phyloP scores from a whole-genome alignment of 2,329 filamentous ascomycete species.

The Dichotomopilus funicola region DNA sequence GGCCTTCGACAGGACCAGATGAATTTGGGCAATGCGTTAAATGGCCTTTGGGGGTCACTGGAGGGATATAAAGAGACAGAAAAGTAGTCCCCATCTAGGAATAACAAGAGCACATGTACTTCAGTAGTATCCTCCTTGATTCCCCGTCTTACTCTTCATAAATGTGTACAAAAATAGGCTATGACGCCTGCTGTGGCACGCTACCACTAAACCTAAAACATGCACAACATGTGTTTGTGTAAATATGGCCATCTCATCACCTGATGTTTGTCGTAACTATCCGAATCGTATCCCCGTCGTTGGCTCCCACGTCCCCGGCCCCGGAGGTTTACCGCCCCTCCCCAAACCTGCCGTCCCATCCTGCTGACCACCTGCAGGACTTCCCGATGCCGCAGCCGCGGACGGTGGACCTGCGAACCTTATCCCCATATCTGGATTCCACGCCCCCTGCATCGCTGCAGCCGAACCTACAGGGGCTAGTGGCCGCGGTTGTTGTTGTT shows the following conservation, averaged over 20 bases:
- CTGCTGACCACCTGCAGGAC: background rate
- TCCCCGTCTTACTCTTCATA: too few relatives aligned
- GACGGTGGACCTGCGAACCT: conserved; percentile 54
- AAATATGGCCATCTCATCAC: background rate
- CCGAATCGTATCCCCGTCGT: background rate
- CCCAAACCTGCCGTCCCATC: background rate
- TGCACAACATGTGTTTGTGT: background rate
- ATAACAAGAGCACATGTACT: too few relatives aligned
- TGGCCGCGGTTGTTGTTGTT: conserved; percentile 50
- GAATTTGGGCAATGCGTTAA: too few relatives aligned
- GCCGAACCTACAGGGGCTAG: conserved; percentile 37
- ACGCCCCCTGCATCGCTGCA: conserved; percentile 47
- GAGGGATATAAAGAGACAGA: too few relatives aligned
- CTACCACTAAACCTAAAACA: too few relatives aligned
- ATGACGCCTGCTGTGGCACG: too few relatives aligned
- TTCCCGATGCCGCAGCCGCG: conserved; percentile 6
- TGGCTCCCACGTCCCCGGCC: background rate
- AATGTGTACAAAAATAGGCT: too few relatives aligned
- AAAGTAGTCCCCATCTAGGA: too few relatives aligned
- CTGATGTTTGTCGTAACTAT: background rate
- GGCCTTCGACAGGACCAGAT: too few relatives aligned
- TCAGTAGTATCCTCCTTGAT: too few relatives aligned
- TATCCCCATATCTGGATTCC: conserved; percentile 77
- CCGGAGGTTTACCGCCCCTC: background rate
- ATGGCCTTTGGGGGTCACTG: too few relatives aligned